Conservation (phyloP, 805 yeast genomes). For the Candida nitratophila region DNA sequence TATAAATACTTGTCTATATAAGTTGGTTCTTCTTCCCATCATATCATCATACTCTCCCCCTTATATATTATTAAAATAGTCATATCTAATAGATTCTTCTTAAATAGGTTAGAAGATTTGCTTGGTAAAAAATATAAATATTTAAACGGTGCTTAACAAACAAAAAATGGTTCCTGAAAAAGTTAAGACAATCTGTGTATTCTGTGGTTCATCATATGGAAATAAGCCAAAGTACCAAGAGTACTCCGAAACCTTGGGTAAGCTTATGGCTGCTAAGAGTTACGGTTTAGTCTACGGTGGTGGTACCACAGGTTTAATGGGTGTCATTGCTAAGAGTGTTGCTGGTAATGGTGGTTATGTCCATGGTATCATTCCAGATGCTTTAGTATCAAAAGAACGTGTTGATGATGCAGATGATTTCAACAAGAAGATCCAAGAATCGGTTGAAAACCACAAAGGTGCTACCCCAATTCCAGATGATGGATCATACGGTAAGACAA, state of each 20-base stretch:
- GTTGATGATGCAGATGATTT: conserved; percentile 33
- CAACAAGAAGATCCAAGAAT: conserved; percentile 41
- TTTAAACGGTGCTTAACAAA: too few relatives aligned
- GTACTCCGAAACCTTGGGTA: conserved; percentile 56
- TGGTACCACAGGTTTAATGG: conserved; percentile 83
- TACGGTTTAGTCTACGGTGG: conserved; percentile 89
- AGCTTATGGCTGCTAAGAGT: conserved; percentile 42
- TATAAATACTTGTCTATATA: too few relatives aligned
- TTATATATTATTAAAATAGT: too few relatives aligned
- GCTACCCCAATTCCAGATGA: conserved; percentile 57
- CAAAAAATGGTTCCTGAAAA: conserved; percentile 9
- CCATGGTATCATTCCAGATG: conserved; percentile 83
- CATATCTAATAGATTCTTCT: too few relatives aligned
- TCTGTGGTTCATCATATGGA: conserved; percentile 82
- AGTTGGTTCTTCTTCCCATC: too few relatives aligned
- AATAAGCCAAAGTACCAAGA: conserved; percentile 39
- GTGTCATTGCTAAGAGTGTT: conserved; percentile 60
- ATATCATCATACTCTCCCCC: too few relatives aligned
- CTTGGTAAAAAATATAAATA: too few relatives aligned
- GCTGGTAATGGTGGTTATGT: conserved; percentile 58
- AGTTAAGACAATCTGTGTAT: conserved; percentile 61
- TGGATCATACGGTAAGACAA: conserved; percentile 63
- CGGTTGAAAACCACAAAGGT: conserved; percentile 59
- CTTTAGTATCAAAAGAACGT: conserved; percentile 68
- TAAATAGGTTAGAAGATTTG: too few relatives aligned